Evolutionary conservation across 495 filamentous ascomycete species (phyloP), one percentile per base, ranked within the genome.

Genomic region (Aspergillus diversus): DNA sequence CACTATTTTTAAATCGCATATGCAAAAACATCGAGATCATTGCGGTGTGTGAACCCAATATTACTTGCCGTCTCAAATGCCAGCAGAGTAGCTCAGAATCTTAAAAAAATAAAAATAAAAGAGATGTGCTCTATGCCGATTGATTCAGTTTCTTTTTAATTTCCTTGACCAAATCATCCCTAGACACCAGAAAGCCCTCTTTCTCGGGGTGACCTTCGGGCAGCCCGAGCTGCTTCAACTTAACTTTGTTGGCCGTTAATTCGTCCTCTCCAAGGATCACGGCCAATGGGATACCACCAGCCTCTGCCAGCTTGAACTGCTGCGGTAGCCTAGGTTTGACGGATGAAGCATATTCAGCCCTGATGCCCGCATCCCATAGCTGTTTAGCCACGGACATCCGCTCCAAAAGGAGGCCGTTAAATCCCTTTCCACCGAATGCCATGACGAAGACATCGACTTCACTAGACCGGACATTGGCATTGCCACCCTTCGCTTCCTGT

Each of bases 401-500:
- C 83, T 97, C 89, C 67, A 85, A 84, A 43, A 96, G 75, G 55
- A 96, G 78, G 27, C 92, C 92, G 4, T 82, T 90, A 77, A 93
- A 93, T 15, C 88, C 89, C 77, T 93, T 96, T 34, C 91, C 90
- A 62, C 93, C 93, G 69, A 97, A 92, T 0, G 92, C 92, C 91
- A 97, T 97, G 65, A 97, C 87, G 75, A 84, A 96, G 55, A 90
- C 91, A 71, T 96, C 91, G 1, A 92, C 87, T 73, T 97, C 91
- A 65, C 87, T 93, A 55, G 60, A 16, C 75, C 83, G 53, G 88
- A 86, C 46, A 89, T 72, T 13, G 71, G 66, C 31, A 78, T 75
- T 8, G 74, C 64, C 31, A 59, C 73, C 66, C 85, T 81, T 37
- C 11, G 60, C 60, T 66, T 89, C 84, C 54, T 82, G 81, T 66